A percentile compares a stretch with the other conserved stretches of the same genome.
These are phyloP conservation scores for Fusarium sp. DNA, from an alignment of 2,329 filamentous ascomycete species.

Conservation along the genomic window DNA sequence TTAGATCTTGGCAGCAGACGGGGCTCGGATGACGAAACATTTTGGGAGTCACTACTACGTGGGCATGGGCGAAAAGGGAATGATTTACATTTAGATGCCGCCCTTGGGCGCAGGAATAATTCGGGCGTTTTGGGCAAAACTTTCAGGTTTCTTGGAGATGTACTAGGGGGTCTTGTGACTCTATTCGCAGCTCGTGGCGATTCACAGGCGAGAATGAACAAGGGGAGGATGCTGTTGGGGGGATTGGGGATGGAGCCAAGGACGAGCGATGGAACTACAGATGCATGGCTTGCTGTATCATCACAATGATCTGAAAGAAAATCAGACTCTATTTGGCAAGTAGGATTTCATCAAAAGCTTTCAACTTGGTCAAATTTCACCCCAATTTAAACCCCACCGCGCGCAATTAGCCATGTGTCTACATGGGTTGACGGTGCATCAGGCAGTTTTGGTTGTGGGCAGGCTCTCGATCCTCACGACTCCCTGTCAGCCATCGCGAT, in stretches of 20 bases:
- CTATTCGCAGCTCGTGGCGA: neutral
- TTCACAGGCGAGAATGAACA: neutral
- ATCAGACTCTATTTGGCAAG: neutral
- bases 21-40: constrained; percentile 16
- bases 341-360: neutral
- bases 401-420: neutral
- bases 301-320: neutral
- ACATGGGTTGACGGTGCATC: neutral
- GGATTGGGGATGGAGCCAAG: neutral
- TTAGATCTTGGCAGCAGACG: constrained; percentile 26
- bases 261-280: neutral
- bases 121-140: constrained; percentile 13
- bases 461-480: constrained; percentile 29
- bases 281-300: neutral
- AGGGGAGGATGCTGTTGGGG: neutral
- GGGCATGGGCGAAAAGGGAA: constrained; percentile 21
- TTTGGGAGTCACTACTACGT: constrained; percentile 12
- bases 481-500: constrained; percentile 33
- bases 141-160: constrained; percentile 3
- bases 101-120: constrained; percentile 24
- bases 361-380: neutral
- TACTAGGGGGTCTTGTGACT: neutral
- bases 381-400: neutral
- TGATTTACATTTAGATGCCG: constrained; percentile 18
- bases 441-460: neutral